Evolutionary conservation across 306 rosid species (phyloP), one percentile per base, ranked within the genome.

Genomic region (Rosa multiflora): DNA sequence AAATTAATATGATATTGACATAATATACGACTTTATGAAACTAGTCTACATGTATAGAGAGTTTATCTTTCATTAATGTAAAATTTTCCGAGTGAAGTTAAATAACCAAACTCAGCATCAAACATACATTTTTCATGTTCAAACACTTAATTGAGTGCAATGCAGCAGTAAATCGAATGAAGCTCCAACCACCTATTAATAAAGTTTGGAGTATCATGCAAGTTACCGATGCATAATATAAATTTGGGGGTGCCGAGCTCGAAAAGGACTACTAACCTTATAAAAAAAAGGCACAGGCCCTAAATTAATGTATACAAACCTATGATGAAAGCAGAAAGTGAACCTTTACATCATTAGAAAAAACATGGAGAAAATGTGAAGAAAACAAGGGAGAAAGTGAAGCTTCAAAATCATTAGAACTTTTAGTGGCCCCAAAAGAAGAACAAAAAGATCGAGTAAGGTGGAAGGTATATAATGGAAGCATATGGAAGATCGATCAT

Each of bases 341-440:
- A 66, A 40, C 14, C 72, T 40, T 40, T 15, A 6, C 44, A 64
- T 35, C 14, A 67, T 67, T 40, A 67, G 8, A 67, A 40, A 18
- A 39, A 35, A 17, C 44, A 64, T 32, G 67, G 13, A 62, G 8
- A 62, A 12, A 10, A 55, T 26, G 58, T 35, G 37, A 40, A n/a
- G 15, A 74, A 9, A 13, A n/a, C 51, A 67, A 59, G n/a, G 69
- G 15, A 43, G 14, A 12, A 10, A 20, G 44, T 52, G 35, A 76
- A 79, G 63, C 73, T 81, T 83, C 58, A 59, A 73, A 82, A 82
- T 32, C 43, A 23, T 59, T 39, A 20, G 80, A 47, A 75, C 79
- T 67, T 82, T 51, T 47, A 40, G 66, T 14, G 15, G 29, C 21
- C 49, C 46, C 76, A 75, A 77, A 64, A 79, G 78, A 82, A 21